These are phyloP conservation scores for Thuidium tamariscinum DNA, from an alignment of 225 moss, liverwort and hornwort genomes.

Conservation along the genomic window DNA sequence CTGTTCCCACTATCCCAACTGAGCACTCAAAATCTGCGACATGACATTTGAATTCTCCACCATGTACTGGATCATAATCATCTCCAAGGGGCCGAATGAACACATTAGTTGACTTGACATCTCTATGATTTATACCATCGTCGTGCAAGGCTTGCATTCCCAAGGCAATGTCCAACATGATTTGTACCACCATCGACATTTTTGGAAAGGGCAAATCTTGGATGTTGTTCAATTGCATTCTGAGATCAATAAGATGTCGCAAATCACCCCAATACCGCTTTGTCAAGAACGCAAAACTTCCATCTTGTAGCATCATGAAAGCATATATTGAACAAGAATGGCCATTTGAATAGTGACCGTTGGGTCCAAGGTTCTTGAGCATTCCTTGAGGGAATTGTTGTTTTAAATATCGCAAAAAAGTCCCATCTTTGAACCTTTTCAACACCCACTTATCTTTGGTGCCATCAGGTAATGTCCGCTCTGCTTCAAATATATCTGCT, in stretches of 20 bases:
- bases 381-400: rapidly evolving
- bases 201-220: neutral
- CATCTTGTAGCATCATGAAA: neutral
- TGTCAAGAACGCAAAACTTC: neutral
- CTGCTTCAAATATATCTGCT: neutral
- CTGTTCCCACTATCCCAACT: rapidly evolving
- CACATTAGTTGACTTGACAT: neutral
- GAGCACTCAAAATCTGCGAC: rapidly evolving
- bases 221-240: rapidly evolving
- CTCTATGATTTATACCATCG: neutral
- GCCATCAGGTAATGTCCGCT: neutral
- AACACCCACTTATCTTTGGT: neutral
- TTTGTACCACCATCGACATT: neutral
- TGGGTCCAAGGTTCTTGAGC: rapidly evolving
- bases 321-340: neutral
- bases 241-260: neutral
- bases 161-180: neutral
- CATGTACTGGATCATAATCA: neutral
- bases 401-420: rapidly evolving
- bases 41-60: neutral
- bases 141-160: neutral
- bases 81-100: neutral
- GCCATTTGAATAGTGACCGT: rapidly evolving
- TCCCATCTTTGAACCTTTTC: rapidly evolving
- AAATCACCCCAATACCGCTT: neutral